Percentiles rank a stretch among this genome's conserved stretches.
Conservation (phyloP, 2,329 filamentous ascomycete genomes). For the Mycosphaerella sp. region DNA sequence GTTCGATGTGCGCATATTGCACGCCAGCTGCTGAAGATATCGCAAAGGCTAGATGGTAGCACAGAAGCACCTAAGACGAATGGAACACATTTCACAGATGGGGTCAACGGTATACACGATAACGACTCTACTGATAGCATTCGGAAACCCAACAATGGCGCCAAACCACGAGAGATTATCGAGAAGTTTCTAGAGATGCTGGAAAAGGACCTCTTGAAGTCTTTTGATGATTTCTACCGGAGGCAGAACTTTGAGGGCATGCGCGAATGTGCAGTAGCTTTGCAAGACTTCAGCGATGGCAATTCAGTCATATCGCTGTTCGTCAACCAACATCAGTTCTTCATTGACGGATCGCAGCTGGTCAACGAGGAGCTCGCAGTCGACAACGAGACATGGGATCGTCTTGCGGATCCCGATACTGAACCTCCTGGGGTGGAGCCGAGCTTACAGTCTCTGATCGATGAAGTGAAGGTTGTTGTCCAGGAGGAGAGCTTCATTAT, state of each 20-base stretch:
- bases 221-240: constrained; percentile 96
- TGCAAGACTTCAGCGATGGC: constrained; percentile 93
- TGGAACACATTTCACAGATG: constrained; percentile 33
- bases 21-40: constrained; percentile 87
- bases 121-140: constrained; percentile 39
- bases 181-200: constrained; percentile 95
- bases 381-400: constrained; percentile 74
- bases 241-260: constrained; percentile 96
- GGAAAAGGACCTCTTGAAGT: constrained; percentile 89
- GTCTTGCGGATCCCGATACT: constrained; percentile 85
- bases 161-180: constrained; percentile 63
- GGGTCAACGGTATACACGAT: constrained; percentile 47
- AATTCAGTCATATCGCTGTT: constrained; percentile 92
- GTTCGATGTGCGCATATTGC: constrained; percentile 91
- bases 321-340: constrained; percentile 99
- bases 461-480: constrained; percentile 91
- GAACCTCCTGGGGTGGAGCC: constrained; percentile 88
- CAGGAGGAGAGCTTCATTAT: constrained; percentile 98
- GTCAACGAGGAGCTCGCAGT: constrained; percentile 76
- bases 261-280: constrained; percentile 90
- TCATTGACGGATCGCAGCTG: constrained; percentile 90
- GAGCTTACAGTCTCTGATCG: constrained; percentile 81
- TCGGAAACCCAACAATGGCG: constrained; percentile 48
- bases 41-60: constrained; percentile 74
- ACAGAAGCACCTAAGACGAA: constrained; percentile 35